Base-by-base conservation (phyloP, 1,284 basidiomycete genomes). In the Ganoderma leucocontextum region DNA sequence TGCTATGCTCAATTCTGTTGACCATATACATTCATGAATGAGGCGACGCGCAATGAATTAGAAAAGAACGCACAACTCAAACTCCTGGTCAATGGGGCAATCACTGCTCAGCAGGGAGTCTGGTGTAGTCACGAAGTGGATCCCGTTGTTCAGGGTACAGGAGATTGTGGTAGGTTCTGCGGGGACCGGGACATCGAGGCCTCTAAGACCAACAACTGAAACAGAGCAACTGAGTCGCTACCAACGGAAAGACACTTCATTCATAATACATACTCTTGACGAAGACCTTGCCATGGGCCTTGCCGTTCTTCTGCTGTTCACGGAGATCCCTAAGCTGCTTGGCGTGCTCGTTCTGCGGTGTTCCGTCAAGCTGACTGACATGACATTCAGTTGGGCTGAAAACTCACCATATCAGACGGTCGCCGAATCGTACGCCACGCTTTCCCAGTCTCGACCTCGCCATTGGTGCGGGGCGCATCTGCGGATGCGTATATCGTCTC, bases 51-150 rank as follows among this genome's bases (percentile, higher is more conserved):
- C 47, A 33, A 60, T n/a, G 64, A 22, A 60, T 17, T 10, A 13
- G 9, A n/a, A 38, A 4, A 12, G 38, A 1, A 84, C 94, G 72
- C 76, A 96, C 95, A 97, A 82, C 76, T 98, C 96, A 75, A 98
- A 99, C 79, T 98, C 96, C 79, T 97, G 95, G 62, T 94, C 91
- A 71, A 99, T 94, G 25, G 84, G 85, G 65, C 88, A 89, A 35
- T 92, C 89, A 44, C 85, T 81, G 39, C 81, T 82, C 3, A 98
- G 82, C 12, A 83, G 82, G 53, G 86, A 87, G 75, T 95, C 94
- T 0, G 95, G 96, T 0, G 97, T 98, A 5, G 95, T 95, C 65
- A 99, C 97, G 74, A 93, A 97, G 80, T 99, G 96, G 67, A 98
- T 96, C 9, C 97, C 96, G 75, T 99, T 99, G 82, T 98, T 97